These are phyloP conservation scores for Leishmania guyanensis DNA, from an alignment of 208 protist species.

Conservation along the genomic window DNA sequence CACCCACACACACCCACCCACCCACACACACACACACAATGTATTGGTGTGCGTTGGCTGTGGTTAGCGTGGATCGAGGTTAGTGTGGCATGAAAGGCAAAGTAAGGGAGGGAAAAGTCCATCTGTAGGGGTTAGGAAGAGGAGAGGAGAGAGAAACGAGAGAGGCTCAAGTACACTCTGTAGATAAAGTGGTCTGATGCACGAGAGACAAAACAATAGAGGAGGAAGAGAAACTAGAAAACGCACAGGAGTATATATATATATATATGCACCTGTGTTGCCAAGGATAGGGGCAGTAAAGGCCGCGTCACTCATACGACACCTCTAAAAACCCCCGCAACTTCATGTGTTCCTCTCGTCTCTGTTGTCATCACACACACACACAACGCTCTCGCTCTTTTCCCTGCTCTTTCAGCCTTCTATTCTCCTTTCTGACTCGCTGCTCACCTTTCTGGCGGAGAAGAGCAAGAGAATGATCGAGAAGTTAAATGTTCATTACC, in stretches of 20 bases:
- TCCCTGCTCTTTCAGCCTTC: neutral
- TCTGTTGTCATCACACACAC: neutral
- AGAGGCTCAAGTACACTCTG: neutral
- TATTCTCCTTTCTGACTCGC: neutral
- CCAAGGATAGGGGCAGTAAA: neutral
- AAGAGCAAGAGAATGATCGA: neutral
- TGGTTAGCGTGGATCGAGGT: neutral
- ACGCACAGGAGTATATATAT: neutral
- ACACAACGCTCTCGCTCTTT: neutral
- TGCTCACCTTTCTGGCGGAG: neutral
- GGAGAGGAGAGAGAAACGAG: neutral
- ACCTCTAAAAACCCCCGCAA: neutral
- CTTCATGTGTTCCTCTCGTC: neutral
- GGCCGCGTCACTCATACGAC: neutral
- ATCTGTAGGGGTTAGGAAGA: neutral
- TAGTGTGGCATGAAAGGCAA: neutral
- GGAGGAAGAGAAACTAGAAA: neutral
- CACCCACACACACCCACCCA: neutral
- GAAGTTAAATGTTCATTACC: neutral
- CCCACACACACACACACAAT: constrained; percentile 1
- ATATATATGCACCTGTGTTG: neutral
- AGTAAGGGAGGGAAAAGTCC: neutral
- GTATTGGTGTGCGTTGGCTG: neutral
- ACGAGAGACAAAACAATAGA: neutral
- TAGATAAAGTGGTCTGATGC: neutral